Evolutionary conservation across 805 yeast species (phyloP), one percentile per base, ranked within the genome.

Genomic region (Candida sphagnicola): DNA sequence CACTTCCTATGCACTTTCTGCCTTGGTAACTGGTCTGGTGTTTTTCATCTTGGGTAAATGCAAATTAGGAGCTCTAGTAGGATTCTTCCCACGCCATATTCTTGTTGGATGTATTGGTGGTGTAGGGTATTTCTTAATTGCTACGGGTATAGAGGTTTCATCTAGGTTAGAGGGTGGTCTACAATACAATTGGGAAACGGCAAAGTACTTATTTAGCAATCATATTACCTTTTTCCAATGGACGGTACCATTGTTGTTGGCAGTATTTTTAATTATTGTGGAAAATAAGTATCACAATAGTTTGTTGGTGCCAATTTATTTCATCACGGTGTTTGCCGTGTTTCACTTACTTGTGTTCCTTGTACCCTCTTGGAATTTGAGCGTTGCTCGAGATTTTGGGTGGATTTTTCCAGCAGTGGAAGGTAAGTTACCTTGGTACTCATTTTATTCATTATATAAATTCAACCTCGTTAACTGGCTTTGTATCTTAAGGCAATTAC

Each of bases 101-200:
- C 71, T 93, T 19, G 93, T 93, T 26, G 99, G 99, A 1, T 93
- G 98, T 57, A 90, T 93, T 50, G 99, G 99, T 28, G 99, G 99
- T 53, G 99, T 93, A 35, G 99, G 99, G 5, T 90, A 86, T 63
- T 93, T 93, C 61, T 68, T 93, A 35, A 67, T 89, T 2, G 82
- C 86, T 1, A 93, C 99, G 0, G 99, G 96, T 1, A 63, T 93
- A 19, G 97, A 91, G 54, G 96, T 93, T 1, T 75, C 87, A n/a
- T 81, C 96, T 0, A 70, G 95, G 42, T 61, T 86, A 23, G 85
- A 86, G 35, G 85, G 86, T 3, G 82, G 87, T 2, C 59, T 91
- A 31, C 72, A 72, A 37, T 90, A 87, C 56, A 73, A 79, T 42
- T 56, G 66, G 51, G 72, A 62, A 2, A 85, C 88, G 12, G 60